Conservation (phyloP, 306 rosid genomes). For the Luffa acutangula region DNA sequence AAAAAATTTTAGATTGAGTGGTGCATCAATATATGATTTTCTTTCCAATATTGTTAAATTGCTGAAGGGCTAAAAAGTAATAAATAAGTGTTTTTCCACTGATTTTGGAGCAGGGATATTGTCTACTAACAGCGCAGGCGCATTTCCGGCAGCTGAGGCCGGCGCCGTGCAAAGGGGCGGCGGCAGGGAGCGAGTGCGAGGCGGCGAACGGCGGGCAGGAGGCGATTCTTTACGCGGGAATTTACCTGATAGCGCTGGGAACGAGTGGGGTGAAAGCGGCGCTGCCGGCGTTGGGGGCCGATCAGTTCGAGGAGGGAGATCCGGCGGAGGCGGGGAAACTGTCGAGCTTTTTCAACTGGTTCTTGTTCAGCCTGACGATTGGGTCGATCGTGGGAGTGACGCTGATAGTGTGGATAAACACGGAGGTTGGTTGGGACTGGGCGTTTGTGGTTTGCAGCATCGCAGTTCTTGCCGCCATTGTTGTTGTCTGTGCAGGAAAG, state of each 20-base stretch:
- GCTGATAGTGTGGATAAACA: slow-evolving; percentile 46
- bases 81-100: too few relatives aligned
- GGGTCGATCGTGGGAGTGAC: slow-evolving; percentile 68
- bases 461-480: slow-evolving; percentile 22
- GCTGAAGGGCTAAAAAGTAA: too few relatives aligned
- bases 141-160: slow-evolving; percentile 46
- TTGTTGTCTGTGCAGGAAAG: slow-evolving; percentile 41
- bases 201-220: slow-evolving; percentile 25
- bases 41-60: too few relatives aligned
- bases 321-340: slow-evolving; percentile 48
- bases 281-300: slow-evolving; percentile 72
- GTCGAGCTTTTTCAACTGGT: slow-evolving; percentile 85
- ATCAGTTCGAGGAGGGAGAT: slow-evolving; percentile 57
- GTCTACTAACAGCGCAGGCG: slow-evolving; percentile 53
- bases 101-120: slow-evolving; percentile 41
- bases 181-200: slow-evolving; percentile 20
- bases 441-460: slow-evolving; percentile 34
- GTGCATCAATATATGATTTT: too few relatives aligned
- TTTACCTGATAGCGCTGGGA: slow-evolving; percentile 71
- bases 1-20: too few relatives aligned
- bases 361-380: slow-evolving; percentile 53
- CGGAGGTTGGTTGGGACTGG: slow-evolving; percentile 66
- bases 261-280: slow-evolving; percentile 63
- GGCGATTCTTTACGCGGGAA: slow-evolving; percentile 48
- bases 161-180: slow-evolving; percentile 16